A percentile compares a stretch with the other conserved stretches of the same genome.
These are phyloP conservation scores for Pleurotus ostreatus DNA, from an alignment of 768 basidiomycete genomes.

Conservation along the genomic window DNA sequence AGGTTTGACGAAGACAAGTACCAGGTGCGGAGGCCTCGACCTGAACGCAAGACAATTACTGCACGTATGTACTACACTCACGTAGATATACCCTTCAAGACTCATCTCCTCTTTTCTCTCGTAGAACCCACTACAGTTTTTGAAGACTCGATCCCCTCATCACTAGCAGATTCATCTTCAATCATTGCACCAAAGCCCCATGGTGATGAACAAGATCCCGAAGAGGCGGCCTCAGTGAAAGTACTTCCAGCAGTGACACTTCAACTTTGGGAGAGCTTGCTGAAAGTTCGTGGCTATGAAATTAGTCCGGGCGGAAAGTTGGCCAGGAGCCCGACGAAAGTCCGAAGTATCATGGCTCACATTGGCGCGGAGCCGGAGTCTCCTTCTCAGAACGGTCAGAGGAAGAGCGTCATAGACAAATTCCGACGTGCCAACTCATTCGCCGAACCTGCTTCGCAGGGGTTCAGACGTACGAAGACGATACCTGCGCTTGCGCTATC, in stretches of 20 bases:
- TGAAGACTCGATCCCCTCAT: slow-evolving; percentile 2
- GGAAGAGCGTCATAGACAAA: slow-evolving; percentile 47
- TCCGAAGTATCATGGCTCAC: slow-evolving; percentile 10
- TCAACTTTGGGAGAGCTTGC: slow-evolving; percentile 67
- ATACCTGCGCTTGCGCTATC: slow-evolving; percentile 14
- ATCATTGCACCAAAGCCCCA: slow-evolving; percentile 14
- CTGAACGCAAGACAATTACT: slow-evolving; percentile 41
- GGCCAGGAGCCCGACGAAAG: slow-evolving; percentile 56
- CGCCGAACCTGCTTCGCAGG: slow-evolving; percentile 23
- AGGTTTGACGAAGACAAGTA: slow-evolving; percentile 64
- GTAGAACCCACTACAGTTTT: slow-evolving; percentile 1
- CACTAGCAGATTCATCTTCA: slow-evolving; percentile 10
- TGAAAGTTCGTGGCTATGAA: slow-evolving; percentile 65
- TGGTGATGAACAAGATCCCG: slow-evolving; percentile 30
- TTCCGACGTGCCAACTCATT: slow-evolving; percentile 68
- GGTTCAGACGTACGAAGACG: slow-evolving; percentile 40
- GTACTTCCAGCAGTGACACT: slow-evolving; percentile 61
- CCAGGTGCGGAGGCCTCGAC: slow-evolving; percentile 54
- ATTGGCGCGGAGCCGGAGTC: slow-evolving; percentile 5
- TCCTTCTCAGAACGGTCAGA: slow-evolving; percentile 6
- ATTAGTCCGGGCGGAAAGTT: slow-evolving; percentile 51
- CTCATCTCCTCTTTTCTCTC: neutral
- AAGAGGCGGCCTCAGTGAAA: slow-evolving; percentile 49
- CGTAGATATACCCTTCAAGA: neutral
- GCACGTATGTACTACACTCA: slow-evolving; percentile 17